Base-by-base conservation (phyloP, 192 early-diverging fungal genomes). In the Backusella luteola region DNA sequence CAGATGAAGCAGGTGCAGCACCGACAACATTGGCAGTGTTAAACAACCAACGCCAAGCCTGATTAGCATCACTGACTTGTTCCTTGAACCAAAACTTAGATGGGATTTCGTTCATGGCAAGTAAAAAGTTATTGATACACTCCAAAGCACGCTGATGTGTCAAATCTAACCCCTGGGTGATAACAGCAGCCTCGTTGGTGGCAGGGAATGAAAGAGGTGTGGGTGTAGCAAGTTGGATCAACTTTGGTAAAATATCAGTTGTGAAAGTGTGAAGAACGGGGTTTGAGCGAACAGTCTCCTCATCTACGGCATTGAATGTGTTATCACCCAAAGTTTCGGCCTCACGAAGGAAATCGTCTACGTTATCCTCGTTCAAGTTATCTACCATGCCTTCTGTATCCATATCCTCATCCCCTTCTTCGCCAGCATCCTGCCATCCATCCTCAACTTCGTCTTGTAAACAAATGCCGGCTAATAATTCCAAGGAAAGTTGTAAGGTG, bases 401-500 rank as follows among this genome's bases (percentile, higher is more conserved):
- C 35, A 88, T 85, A 71, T 87, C 84, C 49, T 74, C 67, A 17
- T 76, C 74, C 82, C 75, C 83, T 5, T 83, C 82, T 67, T 86
- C 78, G 39, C 82, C 85, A 15, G 77, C 83, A 34, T 87, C 85
- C 19, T 80, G 79, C 71, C 77, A 78, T 12, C 80, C 79, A 34
- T 88, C 90, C 6, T 85, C 83, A n/a, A 75, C 79, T 32, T 83
- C 82, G 52, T 84, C 91, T 71, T 93, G 90, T 6, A 90, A 88
- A 76, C 91, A 95, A 53, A 96, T 89, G 74, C 94, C 95, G 63
- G 96, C 89, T 4, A 96, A 84, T 34, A 98, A 73, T 79, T 98
- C 96, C 34, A 98, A 81, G 17, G 88, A 86, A 21, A 96, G 77
- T 67, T 93, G 92, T 8, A 94, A 77, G 9, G 88, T 90, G 21